A percentile compares a stretch with the other conserved stretches of the same genome.
These are phyloP conservation scores for Xylariales sp. DNA, from an alignment of 2,329 filamentous ascomycete species.

Conservation along the genomic window DNA sequence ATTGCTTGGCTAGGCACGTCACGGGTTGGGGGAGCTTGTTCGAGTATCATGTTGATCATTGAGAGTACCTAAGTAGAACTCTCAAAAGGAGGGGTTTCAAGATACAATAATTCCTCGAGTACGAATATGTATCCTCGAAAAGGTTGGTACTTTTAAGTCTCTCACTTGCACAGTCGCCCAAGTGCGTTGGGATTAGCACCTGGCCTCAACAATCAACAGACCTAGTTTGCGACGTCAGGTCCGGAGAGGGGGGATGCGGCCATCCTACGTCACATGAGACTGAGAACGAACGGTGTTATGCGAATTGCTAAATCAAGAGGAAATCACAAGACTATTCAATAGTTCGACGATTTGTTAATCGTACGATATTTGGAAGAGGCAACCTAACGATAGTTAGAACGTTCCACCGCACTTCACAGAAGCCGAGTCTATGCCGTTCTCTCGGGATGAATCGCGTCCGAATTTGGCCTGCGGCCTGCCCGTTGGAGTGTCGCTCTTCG, in stretches of 20 bases:
- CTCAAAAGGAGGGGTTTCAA: background rate
- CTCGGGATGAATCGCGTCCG: conserved; percentile 19
- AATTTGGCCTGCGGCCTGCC: background rate
- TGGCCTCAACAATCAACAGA: background rate
- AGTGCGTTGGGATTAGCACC: background rate
- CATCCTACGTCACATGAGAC: conserved; percentile 14
- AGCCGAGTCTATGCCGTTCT: conserved; percentile 27
- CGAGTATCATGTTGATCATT: background rate
- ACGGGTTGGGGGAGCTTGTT: background rate
- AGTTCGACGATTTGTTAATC: conserved; percentile 14
- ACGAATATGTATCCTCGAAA: background rate
- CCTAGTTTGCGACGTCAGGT: background rate
- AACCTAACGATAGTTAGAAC: conserved; percentile 20
- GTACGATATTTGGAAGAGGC: conserved; percentile 19
- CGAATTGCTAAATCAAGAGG: conserved; percentile 16
- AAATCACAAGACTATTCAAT: background rate
- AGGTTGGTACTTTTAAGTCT: background rate
- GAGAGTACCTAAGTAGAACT: background rate
- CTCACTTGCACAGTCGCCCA: background rate
- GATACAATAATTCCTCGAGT: background rate
- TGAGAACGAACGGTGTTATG: background rate
- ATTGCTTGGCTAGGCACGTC: conserved; percentile 16
- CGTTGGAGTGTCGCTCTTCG: conserved; percentile 28
- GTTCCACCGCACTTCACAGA: conserved; percentile 19
- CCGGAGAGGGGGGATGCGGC: background rate